Evolutionary conservation across 1,139 yeast species (phyloP).

Genomic region (Zygotorulaspora mrakii): DNA sequence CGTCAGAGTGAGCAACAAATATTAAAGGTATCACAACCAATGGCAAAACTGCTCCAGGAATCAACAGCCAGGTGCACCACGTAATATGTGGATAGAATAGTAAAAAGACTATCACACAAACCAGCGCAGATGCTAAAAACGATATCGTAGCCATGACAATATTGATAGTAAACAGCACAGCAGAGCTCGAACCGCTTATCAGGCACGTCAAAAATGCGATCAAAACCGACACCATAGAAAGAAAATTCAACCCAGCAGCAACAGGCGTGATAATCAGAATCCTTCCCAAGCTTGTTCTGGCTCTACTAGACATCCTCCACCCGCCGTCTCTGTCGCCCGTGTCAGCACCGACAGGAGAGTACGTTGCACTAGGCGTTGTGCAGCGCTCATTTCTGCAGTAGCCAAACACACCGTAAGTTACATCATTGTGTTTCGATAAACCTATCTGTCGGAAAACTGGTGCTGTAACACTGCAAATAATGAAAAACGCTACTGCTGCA

Average conservation of each 20-base stretch:
- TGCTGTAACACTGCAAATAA: constrained; percentile 56
- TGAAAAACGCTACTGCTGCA: constrained; percentile 45
- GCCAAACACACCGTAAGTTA: constrained; percentile 84
- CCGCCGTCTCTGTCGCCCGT: constrained; percentile 37
- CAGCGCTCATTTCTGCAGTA: constrained; percentile 56
- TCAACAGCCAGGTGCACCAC: constrained; percentile 68
- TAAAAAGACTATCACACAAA: constrained; percentile 52
- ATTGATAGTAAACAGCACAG: constrained; percentile 35
- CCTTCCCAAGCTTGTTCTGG: constrained; percentile 65
- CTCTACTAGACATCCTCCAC: constrained; percentile 51
- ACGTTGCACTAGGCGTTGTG: constrained; percentile 50
- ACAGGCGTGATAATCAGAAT: constrained; percentile 77
- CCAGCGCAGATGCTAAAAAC: constrained; percentile 50
- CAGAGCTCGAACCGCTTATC: constrained; percentile 29
- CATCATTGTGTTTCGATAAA: constrained; percentile 49
- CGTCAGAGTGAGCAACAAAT: constrained; percentile 37
- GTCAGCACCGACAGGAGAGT: constrained; percentile 36
- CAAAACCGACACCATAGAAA: constrained; percentile 45
- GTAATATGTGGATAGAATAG: constrained; percentile 59
- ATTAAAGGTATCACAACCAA: constrained; percentile 45
- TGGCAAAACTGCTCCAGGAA: constrained; percentile 60
- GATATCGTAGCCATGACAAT: constrained; percentile 42
- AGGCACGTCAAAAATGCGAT: constrained; percentile 12
- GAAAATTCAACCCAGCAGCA: constrained; percentile 61
- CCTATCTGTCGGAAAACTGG: constrained; percentile 54